A percentile compares a stretch with the other conserved stretches of the same genome.
These are phyloP conservation scores for Erythrophleum fordii DNA, from an alignment of 306 rosid genomes.

Conservation along the genomic window DNA sequence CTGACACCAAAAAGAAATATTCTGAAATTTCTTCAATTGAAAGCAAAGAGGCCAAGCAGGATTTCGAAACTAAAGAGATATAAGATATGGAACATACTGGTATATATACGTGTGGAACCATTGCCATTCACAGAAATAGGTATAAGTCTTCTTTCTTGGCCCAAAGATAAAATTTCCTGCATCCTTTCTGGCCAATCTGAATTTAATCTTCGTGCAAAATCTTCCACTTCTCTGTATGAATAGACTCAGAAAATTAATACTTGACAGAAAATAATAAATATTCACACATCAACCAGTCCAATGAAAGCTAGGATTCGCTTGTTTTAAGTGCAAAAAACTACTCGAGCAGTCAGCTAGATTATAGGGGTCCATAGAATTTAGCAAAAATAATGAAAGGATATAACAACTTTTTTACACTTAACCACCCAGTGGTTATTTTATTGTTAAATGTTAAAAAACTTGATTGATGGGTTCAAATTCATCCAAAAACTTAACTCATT, in stretches of 20 bases:
- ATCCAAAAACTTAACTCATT: neutral
- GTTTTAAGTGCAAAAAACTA: too few relatives aligned
- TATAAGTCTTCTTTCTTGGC: conserved; percentile 73
- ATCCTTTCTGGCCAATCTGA: conserved; percentile 93
- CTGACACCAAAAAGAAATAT: neutral
- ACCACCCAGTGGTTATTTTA: neutral
- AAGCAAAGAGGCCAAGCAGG: conserved; percentile 6
- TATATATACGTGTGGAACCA: conserved; percentile 58
- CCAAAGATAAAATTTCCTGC: conserved; percentile 77
- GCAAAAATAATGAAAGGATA: neutral
- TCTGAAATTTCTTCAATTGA: conserved; percentile 23
- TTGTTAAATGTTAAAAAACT: neutral
- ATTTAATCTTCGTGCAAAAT: conserved; percentile 85
- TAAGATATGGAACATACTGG: conserved; percentile 48
- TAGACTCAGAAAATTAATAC: conserved; percentile 1
- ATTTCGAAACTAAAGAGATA: neutral
- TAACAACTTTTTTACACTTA: neutral
- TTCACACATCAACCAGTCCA: neutral
- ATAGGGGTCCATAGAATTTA: neutral
- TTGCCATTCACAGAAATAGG: conserved; percentile 69
- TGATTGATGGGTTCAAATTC: neutral
- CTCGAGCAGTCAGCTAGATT: conserved; percentile 14
- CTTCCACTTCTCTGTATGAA: conserved; percentile 82
- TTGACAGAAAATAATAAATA: neutral
- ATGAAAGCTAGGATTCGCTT: neutral